Evolutionary conservation across 306 rosid species (phyloP).

Genomic region (Betula pendula): DNA sequence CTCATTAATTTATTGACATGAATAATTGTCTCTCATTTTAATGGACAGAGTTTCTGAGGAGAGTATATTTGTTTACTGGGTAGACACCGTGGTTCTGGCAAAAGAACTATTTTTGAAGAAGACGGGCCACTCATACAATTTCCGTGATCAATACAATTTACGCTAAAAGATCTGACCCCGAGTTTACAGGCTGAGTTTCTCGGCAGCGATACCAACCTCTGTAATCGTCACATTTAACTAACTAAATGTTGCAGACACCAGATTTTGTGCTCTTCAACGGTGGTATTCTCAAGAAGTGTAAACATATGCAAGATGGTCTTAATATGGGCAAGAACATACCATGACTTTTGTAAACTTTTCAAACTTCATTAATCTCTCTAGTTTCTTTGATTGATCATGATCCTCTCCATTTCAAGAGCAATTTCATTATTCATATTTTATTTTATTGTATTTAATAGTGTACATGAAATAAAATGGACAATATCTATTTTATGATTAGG

Average conservation of each 20-base stretch:
- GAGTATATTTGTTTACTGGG: neutral
- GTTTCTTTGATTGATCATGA: neutral
- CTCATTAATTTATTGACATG: neutral
- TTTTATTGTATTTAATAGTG: too few species aligned
- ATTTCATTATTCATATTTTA: too few species aligned
- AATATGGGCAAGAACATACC: neutral
- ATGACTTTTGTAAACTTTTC: neutral
- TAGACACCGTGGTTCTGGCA: neutral
- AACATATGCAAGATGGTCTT: neutral
- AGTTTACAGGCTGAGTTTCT: slow-evolving; percentile 9
- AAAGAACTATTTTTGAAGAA: neutral
- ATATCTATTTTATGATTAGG: too few species aligned
- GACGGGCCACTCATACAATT: neutral
- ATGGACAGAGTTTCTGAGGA: slow-evolving; percentile 8
- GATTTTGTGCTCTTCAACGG: neutral
- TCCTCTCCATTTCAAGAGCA: too few species aligned
- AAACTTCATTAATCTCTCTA: neutral
- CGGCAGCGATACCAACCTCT: slow-evolving; percentile 1
- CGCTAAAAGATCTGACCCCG: neutral
- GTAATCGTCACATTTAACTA: neutral
- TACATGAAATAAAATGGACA: too few species aligned
- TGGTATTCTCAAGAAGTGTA: slow-evolving; percentile 9
- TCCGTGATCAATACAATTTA: neutral
- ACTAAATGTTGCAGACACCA: slow-evolving; percentile 1
- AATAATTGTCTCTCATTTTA: neutral